phyloP scores from a whole-genome alignment of 2,329 filamentous ascomycete species.

The Fonsecaea erecta region DNA sequence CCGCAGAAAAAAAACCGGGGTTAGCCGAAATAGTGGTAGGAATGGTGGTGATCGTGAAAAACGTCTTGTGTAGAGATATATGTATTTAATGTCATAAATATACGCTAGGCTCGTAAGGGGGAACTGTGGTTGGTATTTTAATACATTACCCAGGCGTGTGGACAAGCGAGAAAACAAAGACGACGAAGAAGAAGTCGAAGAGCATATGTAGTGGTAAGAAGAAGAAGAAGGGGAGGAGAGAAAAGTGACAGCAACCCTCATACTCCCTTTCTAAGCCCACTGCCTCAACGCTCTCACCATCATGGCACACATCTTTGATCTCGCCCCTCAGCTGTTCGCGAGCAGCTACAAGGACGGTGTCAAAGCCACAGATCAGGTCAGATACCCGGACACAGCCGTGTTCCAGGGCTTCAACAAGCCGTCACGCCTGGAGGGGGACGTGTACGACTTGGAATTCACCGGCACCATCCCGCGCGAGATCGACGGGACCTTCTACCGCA shows the following conservation, averaged over 20 bases:
- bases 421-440: slow-evolving; percentile 46
- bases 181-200: too few species aligned
- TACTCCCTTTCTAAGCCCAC: neutral
- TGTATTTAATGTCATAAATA: too few species aligned
- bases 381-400: slow-evolving; percentile 27
- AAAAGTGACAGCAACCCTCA: neutral
- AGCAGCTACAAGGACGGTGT: slow-evolving; percentile 22
- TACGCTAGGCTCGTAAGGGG: too few species aligned
- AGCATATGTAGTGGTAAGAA: too few species aligned
- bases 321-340: slow-evolving; percentile 23
- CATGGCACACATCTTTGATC: slow-evolving; percentile 36
- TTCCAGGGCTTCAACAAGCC: slow-evolving; percentile 46
- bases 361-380: slow-evolving; percentile 26
- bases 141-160: too few species aligned
- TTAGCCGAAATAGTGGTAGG: too few species aligned
- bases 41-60: too few species aligned
- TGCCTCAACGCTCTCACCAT: neutral
- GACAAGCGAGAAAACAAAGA: too few species aligned
- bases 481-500: slow-evolving; percentile 52
- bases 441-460: slow-evolving; percentile 42
- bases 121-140: too few species aligned
- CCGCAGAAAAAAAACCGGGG: too few species aligned
- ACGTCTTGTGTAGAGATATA: too few species aligned
- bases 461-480: slow-evolving; percentile 50
- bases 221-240: too few species aligned